Conservation (phyloP, 768 basidiomycete species). For the Tremella mesenterica region DNA sequence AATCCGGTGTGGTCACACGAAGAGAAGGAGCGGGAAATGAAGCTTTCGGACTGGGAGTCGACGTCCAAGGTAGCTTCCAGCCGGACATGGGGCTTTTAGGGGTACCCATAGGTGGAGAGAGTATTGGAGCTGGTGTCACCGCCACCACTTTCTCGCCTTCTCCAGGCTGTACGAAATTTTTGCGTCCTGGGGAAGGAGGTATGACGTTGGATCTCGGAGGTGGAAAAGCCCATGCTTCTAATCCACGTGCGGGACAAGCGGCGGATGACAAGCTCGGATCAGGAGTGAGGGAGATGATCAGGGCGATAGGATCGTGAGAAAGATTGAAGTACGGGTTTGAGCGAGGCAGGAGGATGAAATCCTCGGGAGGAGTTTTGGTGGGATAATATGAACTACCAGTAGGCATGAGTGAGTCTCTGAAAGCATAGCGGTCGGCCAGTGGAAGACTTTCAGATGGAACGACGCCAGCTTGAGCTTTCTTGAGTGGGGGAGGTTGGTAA, state of each 20-base stretch:
- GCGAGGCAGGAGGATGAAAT: constrained; percentile 68
- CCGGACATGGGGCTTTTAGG: constrained; percentile 15
- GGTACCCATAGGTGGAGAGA: constrained; percentile 1
- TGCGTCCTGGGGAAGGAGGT: constrained; percentile 37
- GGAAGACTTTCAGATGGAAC: constrained; percentile 39
- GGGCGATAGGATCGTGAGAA: constrained; percentile 59
- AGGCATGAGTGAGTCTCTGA: constrained; percentile 52
- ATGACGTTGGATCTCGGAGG: constrained; percentile 48
- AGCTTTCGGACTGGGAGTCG: constrained; percentile 10
- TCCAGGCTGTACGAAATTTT: constrained; percentile 36
- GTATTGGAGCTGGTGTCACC: constrained; percentile 41
- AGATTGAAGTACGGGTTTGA: constrained; percentile 61
- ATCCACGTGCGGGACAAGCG: constrained; percentile 45
- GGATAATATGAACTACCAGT: constrained; percentile 53
- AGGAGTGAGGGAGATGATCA: constrained; percentile 57
- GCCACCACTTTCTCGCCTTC: constrained; percentile 37
- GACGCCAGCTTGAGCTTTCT: not conserved
- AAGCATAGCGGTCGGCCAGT: constrained; percentile 54
- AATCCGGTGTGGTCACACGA: constrained; percentile 27
- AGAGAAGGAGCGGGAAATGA: constrained; percentile 16
- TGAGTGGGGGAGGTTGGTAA: constrained; percentile 37
- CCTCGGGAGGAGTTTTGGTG: constrained; percentile 58
- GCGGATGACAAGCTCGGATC: constrained; percentile 35
- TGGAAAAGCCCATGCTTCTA: constrained; percentile 65
- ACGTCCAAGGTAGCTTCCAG: constrained; percentile 40